These are phyloP conservation scores for Diaporthe amygdali DNA, from an alignment of 2,329 filamentous ascomycete species.

Conservation along the genomic window DNA sequence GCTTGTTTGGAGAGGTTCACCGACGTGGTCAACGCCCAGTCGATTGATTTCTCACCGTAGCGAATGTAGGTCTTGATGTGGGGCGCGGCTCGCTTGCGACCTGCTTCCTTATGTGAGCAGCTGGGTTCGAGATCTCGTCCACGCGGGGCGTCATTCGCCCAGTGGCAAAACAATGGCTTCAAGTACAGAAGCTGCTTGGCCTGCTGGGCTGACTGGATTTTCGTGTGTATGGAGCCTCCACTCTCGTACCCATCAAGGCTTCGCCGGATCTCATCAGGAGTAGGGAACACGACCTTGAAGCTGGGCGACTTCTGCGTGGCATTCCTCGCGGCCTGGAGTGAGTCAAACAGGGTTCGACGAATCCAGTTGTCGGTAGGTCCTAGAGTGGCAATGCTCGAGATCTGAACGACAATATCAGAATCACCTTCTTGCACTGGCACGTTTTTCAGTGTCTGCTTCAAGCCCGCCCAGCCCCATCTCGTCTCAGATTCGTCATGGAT, in stretches of 20 bases:
- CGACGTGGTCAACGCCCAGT: slow-evolving; percentile 89
- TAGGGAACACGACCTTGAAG: slow-evolving; percentile 82
- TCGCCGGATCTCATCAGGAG: slow-evolving; percentile 75
- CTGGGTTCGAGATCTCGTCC: slow-evolving; percentile 36
- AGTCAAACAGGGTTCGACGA: slow-evolving; percentile 63
- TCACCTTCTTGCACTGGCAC: slow-evolving; percentile 51
- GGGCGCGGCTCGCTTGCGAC: slow-evolving; percentile 74
- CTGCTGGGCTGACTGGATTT: slow-evolving; percentile 72
- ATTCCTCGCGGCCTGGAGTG: slow-evolving; percentile 44
- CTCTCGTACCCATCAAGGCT: slow-evolving; percentile 81
- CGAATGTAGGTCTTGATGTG: slow-evolving; percentile 91
- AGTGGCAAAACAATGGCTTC: slow-evolving; percentile 73
- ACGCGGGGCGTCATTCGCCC: slow-evolving; percentile 65
- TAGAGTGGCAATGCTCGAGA: slow-evolving; percentile 84
- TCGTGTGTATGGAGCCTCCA: slow-evolving; percentile 82
- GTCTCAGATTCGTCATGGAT: slow-evolving; percentile 53
- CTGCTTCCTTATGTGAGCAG: slow-evolving; percentile 49
- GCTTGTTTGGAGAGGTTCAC: slow-evolving; percentile 91
- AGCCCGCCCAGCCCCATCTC: slow-evolving; percentile 77
- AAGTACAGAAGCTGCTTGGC: slow-evolving; percentile 77
- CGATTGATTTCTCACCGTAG: slow-evolving; percentile 62
- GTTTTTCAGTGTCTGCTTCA: slow-evolving; percentile 63
- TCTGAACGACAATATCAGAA: slow-evolving; percentile 63
- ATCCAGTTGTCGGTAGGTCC: slow-evolving; percentile 76
- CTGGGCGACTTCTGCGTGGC: slow-evolving; percentile 42